Base-by-base conservation (phyloP, 208 protist genomes). In the Crithidia brevicula region DNA sequence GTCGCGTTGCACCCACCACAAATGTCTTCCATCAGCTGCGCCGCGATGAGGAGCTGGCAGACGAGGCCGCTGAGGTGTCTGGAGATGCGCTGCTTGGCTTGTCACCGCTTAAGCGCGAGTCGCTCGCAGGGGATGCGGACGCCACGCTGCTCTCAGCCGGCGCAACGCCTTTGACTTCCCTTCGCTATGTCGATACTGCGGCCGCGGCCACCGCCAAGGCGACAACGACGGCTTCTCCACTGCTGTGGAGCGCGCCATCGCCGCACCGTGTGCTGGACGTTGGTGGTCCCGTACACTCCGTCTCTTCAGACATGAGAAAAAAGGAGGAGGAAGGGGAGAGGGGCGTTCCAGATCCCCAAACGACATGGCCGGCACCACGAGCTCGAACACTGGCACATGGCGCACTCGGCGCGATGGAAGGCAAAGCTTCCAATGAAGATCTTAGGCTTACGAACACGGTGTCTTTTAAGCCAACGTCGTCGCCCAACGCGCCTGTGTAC, bases 191-290 rank as follows among this genome's bases (percentile, higher is more conserved):
- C 8, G 0, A 40, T 31, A 31, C 3, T 9, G 18, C 3, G 1
- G 42, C 23, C 33, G 20, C 18, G 31, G 60, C 25, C 60, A 15
- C 18, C n/a, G 46, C 22, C 5, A 46, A 51, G 36, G 23, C 36
- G 54, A 11, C 11, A 31, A 5, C 11, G 3, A 11, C 66, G 57
- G n/a, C n/a, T n/a, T n/a, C n/a, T n/a, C n/a, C n/a, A n/a, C n/a
- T 6, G 56, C 10, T 47, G 42, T 49, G n/a, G 47, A 33, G 42
- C n/a, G 36, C 25, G 28, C 30, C 38, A 4, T 6, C 45, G 3
- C 47, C 57, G 5, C 58, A 25, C 20, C 67, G 56, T 18, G 27
- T 28, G 31, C n/a, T 73, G 28, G 49, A 66, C n/a, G 67, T 52
- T 13, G 40, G 15, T 50, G 56, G 11, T 9, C 28, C 30, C 27